Base-by-base conservation (phyloP, 2,329 filamentous ascomycete genomes). In the Lasiodiplodia hormozganensis region DNA sequence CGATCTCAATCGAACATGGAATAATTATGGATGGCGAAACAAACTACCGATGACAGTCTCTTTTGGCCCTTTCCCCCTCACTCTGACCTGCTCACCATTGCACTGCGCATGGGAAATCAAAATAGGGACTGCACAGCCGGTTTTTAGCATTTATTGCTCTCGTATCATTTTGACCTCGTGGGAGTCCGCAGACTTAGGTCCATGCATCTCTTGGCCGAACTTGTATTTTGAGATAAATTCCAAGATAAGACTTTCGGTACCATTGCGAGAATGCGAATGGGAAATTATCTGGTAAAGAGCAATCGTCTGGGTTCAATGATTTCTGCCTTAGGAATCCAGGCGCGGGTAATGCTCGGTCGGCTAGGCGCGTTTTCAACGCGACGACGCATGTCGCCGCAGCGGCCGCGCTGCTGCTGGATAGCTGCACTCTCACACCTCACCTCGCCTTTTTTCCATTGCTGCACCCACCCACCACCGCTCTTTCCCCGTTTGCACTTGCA, bases 361-460 rank as follows among this genome's bases (percentile, higher is more conserved):
- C n/a, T 21, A 31, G 60, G 28, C 60, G 60, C 60, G 60, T 64
- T 64, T 64, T 64, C 60, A 36, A 64, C 60, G 60, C 60, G 60
- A 64, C 60, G 43, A 62, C 40, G 58, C 60, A 52, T 47, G 38
- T 64, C 47, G 60, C 60, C 60, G 60, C 38, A 43, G 36, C 43
- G 18, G 58, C 60, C 28, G 60, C 31, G 40, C 25, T 47, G 40
- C 31, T 23, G 43, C 60, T 28, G 60, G 43, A 62, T 8, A 52
- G 60, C 60, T 64, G 60, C 58, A 23, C 47, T 51, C 47, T 34
- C 47, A 38, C 60, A 23, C 43, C 43, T 38, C 54, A 28, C 43
- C 14, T 52, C 43, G 23, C 28, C 43, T 38, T 31, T 31, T 34
- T 52, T 34, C 31, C 60, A 25, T 25, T 64, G 43, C 43, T 12